Conservation (phyloP, 441 rosid genomes). For the Croton laevigatus region DNA sequence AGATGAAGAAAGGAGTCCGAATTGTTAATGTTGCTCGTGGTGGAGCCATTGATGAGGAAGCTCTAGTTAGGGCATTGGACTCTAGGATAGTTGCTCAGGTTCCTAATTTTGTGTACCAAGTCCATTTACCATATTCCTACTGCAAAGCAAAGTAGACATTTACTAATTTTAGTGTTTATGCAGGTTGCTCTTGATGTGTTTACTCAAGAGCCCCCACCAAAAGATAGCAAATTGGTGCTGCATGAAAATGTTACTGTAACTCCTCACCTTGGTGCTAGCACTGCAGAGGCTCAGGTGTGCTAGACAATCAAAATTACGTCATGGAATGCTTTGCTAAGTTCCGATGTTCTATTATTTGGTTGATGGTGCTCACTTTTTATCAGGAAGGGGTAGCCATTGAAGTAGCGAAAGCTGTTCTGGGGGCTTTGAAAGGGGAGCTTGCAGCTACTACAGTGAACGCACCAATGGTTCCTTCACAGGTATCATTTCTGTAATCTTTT, state of each 20-base stretch:
- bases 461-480: slow-evolving; percentile 92
- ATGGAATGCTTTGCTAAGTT: background rate
- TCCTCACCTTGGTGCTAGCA: slow-evolving; percentile 97
- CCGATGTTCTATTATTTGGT: slow-evolving; percentile 1
- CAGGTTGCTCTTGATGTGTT: slow-evolving; percentile 95
- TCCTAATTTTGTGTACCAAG: slow-evolving; percentile 2
- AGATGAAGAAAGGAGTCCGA: slow-evolving; percentile 89
- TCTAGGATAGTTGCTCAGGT: slow-evolving; percentile 84
- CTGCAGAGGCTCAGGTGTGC: slow-evolving; percentile 86
- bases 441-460: slow-evolving; percentile 96
- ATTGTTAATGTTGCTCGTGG: slow-evolving; percentile 94
- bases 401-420: slow-evolving; percentile 91
- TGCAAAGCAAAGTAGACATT: background rate
- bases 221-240: slow-evolving; percentile 74
- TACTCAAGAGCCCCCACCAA: slow-evolving; percentile 72
- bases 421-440: slow-evolving; percentile 90
- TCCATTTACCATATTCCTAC: background rate
- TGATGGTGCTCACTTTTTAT: slow-evolving; percentile 13
- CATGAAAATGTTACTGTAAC: slow-evolving; percentile 85
- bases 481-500: slow-evolving; percentile 60
- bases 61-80: slow-evolving; percentile 83
- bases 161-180: slow-evolving; percentile 6
- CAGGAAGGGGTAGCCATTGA: slow-evolving; percentile 96
- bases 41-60: slow-evolving; percentile 93
- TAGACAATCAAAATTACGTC: background rate